These are phyloP conservation scores for Pythium apleroticum DNA, from an alignment of 352 stramenopile genomes.

Conservation along the genomic window DNA sequence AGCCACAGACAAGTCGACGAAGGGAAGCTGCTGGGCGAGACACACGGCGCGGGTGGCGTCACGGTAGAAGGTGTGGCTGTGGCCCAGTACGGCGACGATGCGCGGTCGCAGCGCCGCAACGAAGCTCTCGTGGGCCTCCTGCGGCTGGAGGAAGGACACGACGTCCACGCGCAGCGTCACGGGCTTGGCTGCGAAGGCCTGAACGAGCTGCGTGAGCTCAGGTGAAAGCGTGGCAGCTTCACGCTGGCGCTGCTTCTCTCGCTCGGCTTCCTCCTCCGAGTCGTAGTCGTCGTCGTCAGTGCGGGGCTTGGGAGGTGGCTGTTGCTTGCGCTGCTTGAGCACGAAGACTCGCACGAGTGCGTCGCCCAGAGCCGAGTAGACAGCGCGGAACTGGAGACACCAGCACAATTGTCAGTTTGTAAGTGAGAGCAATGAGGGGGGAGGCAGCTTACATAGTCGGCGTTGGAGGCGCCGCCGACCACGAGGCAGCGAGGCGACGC, in stretches of 20 bases:
- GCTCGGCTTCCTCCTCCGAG: conserved; percentile 52
- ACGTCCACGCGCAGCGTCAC: conserved; percentile 9
- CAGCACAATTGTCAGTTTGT: no score
- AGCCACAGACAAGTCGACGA: conserved; percentile 25
- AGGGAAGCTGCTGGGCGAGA: conserved; percentile 28
- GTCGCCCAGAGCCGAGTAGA: conserved; percentile 34
- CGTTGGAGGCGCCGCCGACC: conserved; percentile 25
- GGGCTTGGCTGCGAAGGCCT: conserved; percentile 21
- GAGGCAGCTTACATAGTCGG: conserved; percentile 30
- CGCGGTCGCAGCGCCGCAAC: conserved; percentile 25
- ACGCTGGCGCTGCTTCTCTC: conserved; percentile 22
- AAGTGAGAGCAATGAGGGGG: no score
- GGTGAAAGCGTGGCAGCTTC: conserved; percentile 32
- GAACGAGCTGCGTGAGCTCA: conserved; percentile 34
- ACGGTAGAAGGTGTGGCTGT: conserved; percentile 54
- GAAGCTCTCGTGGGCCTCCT: conserved; percentile 16
- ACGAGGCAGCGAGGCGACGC: conserved; percentile 34
- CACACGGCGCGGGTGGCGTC: conserved; percentile 26
- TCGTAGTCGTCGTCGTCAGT: conserved; percentile 34
- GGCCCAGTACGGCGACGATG: conserved; percentile 37
- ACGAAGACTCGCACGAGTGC: conserved; percentile 41
- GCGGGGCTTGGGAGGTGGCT: conserved; percentile 20
- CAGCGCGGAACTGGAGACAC: conserved; percentile 32
- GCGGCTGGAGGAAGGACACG: conserved; percentile 23
- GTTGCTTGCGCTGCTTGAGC: conserved; percentile 35